phyloP scores from a whole-genome alignment of 306 rosid genomes.

The Sesbania bispinosa region DNA sequence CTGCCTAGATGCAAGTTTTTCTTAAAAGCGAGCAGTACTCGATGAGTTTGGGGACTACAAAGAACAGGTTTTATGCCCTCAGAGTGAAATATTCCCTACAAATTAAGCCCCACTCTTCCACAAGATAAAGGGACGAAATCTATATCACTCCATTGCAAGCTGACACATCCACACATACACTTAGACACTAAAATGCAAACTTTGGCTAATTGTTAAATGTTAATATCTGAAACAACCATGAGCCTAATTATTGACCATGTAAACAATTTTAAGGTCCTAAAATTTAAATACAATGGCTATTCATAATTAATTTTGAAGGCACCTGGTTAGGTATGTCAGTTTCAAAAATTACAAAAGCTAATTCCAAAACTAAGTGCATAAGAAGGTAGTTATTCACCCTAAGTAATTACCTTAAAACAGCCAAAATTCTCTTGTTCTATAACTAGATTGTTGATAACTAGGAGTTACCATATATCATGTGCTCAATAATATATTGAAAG shows the following conservation, averaged over 20 bases:
- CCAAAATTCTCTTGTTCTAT: slow-evolving; percentile 14
- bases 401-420: slow-evolving; percentile 18
- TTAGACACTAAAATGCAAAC: background rate
- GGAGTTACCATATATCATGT: slow-evolving; percentile 12
- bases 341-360: slow-evolving; percentile 22
- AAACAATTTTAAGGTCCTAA: background rate
- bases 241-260: background rate
- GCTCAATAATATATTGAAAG: slow-evolving; percentile 81
- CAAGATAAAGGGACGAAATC: background rate
- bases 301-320: slow-evolving; percentile 12
- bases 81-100: background rate
- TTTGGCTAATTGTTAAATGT: background rate
- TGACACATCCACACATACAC: background rate
- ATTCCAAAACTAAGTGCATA: background rate
- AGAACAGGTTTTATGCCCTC: slow-evolving; percentile 43
- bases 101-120: background rate
- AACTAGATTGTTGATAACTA: slow-evolving; percentile 11
- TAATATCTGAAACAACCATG: slow-evolving; percentile 21
- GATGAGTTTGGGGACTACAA: slow-evolving; percentile 61
- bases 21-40: too few species aligned
- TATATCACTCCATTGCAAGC: slow-evolving; percentile 2
- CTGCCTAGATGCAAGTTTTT: too few species aligned
- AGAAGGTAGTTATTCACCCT: slow-evolving; percentile 18
- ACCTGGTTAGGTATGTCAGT: background rate
- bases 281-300: background rate